phyloP scores from a whole-genome alignment of 1,284 basidiomycete species.

The Thelephora terrestris region DNA sequence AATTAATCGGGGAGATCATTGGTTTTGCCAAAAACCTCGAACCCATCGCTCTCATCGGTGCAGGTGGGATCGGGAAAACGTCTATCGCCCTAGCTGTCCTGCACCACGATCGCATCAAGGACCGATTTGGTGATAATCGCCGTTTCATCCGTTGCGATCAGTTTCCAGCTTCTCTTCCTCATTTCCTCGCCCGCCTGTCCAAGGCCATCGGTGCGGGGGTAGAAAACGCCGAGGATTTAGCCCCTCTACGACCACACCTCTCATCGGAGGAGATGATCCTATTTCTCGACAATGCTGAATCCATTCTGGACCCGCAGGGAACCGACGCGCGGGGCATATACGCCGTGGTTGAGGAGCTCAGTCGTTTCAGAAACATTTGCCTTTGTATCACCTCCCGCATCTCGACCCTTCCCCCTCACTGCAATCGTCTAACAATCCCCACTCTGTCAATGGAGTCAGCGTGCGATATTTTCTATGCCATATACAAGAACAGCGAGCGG shows the following conservation, averaged over 20 bases:
- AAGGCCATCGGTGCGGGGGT: not conserved
- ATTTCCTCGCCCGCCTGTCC: not conserved
- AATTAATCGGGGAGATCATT: too few species aligned
- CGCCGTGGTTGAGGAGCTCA: not conserved
- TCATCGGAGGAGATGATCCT: not conserved
- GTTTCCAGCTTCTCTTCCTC: not conserved
- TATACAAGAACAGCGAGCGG: not conserved
- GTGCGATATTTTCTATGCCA: not conserved
- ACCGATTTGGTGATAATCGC: slow-evolving; percentile 12
- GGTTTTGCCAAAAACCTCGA: too few species aligned
- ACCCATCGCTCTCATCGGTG: too few species aligned
- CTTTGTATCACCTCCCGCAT: not conserved
- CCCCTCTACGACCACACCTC: not conserved
- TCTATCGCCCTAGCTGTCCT: too few species aligned
- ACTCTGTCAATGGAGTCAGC: not conserved
- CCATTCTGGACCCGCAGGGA: not conserved
- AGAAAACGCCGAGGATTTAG: not conserved
- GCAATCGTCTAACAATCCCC: not conserved
- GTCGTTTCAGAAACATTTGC: not conserved
- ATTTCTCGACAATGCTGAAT: too few species aligned
- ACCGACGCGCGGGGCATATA: not conserved
- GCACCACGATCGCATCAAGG: slow-evolving; percentile 9
- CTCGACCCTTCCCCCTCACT: not conserved
- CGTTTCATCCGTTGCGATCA: too few species aligned
- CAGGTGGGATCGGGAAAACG: too few species aligned